Evolutionary conservation across 169 alveolate species (phyloP), one percentile per base, ranked within the genome.

Genomic region (Perkinsus marinus): DNA sequence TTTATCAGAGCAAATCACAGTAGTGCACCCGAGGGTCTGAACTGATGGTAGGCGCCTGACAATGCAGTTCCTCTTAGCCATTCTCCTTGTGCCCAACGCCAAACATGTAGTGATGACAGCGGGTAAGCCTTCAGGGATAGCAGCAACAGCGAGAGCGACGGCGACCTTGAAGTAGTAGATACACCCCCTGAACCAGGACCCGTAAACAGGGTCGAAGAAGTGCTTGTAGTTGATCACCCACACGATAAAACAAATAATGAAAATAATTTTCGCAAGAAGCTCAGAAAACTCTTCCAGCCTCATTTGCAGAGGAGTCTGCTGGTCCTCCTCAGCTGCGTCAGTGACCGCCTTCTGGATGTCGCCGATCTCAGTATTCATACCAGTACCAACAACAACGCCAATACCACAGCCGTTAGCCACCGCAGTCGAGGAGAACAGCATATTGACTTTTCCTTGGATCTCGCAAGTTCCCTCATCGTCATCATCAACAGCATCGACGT

Each of bases 81-180:
- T 98, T 92, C 97, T 97, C 68, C 99, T 91, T 19, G 99, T 97
- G 46, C 99, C 99, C 90, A 98, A 95, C 43, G 99, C 99, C 43
- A 98, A 93, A 93, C 99, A 98, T 7, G 99, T 98, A 0, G 99
- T 99, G 91, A 99, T 98, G 43, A 98, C 99, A 0, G 99, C 99
- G 19, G 99, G 99, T 43, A 99, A 96, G 16, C 99, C 99, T 95
- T 99, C 99, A 6, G 99, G 99, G 46, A 99, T 98, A 38, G 99
- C 99, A 41, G 99, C 99, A 39, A 99, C 99, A 17, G 99, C 99
- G 39, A 99, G 95, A 2, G 99, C 99, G 39, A 99, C 98, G 6
- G 99, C 99, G 30, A 98, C 98, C 94, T 98, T 99, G 94, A 98
- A 98, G 94, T 97, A 98, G 94, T 98, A 98, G 79, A 98, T 97